A percentile compares a stretch with the other conserved stretches of the same genome.
These are phyloP conservation scores for Amborella trichopoda DNA, from an alignment of 164 flowering plant genomes.

Conservation along the genomic window DNA sequence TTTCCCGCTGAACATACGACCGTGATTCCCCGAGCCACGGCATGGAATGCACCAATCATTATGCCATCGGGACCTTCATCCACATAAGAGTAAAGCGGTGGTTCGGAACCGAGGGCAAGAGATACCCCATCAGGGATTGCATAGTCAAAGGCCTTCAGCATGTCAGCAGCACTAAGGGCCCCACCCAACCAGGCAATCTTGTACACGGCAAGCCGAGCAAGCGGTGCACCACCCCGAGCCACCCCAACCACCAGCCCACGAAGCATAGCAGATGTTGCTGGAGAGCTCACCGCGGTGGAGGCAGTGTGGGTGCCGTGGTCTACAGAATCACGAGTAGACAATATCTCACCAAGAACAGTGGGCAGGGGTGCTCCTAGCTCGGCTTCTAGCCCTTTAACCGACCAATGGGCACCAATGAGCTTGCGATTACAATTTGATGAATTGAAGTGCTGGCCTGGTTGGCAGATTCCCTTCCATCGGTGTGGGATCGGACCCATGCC, in stretches of 20 bases:
- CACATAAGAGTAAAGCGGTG: constrained; percentile 9
- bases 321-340: constrained; percentile 34
- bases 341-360: constrained; percentile 14
- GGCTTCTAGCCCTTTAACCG: constrained; percentile 28
- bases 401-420: constrained; percentile 44
- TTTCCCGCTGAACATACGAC: constrained; percentile 16
- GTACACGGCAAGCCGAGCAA: constrained; percentile 16
- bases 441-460: constrained; percentile 2
- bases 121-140: constrained; percentile 21
- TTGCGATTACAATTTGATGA: constrained; percentile 20
- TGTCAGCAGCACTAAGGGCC: constrained; percentile 6
- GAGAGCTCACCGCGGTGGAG: constrained; percentile 15
- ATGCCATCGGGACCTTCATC: constrained; percentile 11
- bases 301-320: constrained; percentile 57
- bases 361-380: constrained; percentile 21
- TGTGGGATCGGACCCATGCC: constrained; percentile 7
- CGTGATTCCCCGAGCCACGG: constrained; percentile 16
- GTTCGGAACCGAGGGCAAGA: constrained; percentile 8
- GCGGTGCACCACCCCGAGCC: constrained; percentile 19
- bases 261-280: constrained; percentile 6
- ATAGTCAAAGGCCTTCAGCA: constrained; percentile 16
- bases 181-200: constrained; percentile 10
- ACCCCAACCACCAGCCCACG: constrained; percentile 10
- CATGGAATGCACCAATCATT: constrained; percentile 15
- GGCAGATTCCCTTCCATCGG: constrained; percentile 4